These are phyloP conservation scores for Candida adriatica DNA, from an alignment of 805 yeast genomes.

Conservation along the genomic window DNA sequence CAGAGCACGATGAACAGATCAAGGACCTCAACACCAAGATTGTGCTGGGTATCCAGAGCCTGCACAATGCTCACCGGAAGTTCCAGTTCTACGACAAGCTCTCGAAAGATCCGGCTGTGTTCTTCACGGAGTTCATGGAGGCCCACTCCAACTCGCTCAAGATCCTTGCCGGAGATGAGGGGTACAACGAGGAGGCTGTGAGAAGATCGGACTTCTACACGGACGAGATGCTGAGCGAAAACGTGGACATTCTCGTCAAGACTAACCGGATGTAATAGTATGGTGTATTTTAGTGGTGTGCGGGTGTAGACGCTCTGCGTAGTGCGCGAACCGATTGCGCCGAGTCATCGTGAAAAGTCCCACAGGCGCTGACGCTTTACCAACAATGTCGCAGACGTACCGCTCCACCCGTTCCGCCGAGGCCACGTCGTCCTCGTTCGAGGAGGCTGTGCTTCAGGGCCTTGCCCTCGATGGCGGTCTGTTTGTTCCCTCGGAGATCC, in stretches of 20 bases:
- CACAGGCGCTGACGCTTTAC: too few relatives aligned
- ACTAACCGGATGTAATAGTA: conserved; percentile 29
- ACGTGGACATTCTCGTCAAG: conserved; percentile 67
- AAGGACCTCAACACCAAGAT: conserved; percentile 26
- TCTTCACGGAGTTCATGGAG: conserved; percentile 65
- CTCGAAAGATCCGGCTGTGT: conserved; percentile 69
- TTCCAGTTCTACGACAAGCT: conserved; percentile 73
- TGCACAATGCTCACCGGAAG: conserved; percentile 50
- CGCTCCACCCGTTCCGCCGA: conserved; percentile 71
- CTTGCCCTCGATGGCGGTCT: conserved; percentile 96
- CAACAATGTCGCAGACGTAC: conserved; percentile 59
- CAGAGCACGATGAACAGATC: conserved; percentile 24
- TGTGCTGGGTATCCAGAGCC: conserved; percentile 40
- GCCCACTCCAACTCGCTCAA: conserved; percentile 81
- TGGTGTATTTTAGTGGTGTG: too few relatives aligned
- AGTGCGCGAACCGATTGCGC: too few relatives aligned
- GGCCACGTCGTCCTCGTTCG: conserved; percentile 54
- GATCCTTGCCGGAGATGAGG: conserved; percentile 84
- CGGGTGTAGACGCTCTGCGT: too few relatives aligned
- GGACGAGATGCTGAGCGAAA: conserved; percentile 72
- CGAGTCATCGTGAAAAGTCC: too few relatives aligned
- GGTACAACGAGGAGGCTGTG: conserved; percentile 81
- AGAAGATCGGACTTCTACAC: conserved; percentile 75
- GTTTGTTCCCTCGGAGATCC: conserved; percentile 80
- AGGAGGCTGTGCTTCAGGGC: conserved; percentile 82